Evolutionary conservation across 2,329 filamentous ascomycete species (phyloP), one percentile per base, ranked within the genome.

Genomic region (Thermomyces lanuginosus): DNA sequence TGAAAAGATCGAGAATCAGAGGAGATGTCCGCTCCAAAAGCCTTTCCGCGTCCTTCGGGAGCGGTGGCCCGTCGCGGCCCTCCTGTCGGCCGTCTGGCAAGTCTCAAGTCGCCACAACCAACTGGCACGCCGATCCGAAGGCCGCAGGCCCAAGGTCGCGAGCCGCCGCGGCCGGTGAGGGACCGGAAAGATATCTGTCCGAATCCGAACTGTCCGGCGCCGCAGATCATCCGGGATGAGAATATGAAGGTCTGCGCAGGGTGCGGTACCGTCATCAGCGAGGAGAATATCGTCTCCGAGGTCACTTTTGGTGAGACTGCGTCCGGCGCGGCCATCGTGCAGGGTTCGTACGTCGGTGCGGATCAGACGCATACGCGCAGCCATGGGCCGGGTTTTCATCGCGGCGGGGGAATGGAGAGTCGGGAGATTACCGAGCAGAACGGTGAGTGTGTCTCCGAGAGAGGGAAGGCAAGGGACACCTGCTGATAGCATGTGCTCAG

Each of bases 261-360:
- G 24, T 95, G 89, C 52, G 86, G 83, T 64, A 75, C 72, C 33
- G 72, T 92, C 38, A 70, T 86, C 30, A 76, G 79, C 40, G 78
- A 91, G 46, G 75, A 72, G 47, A 83, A 91, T 45, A 92, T 95
- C 36, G 84, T 93, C 32, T 71, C 82, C 25, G 89, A 98, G 51
- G 71, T 95, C 35, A 76, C 76, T 12, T 98, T 95, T 45, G 83
- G 83, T 37, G 86, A 98, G 58, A 77, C 72, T 15, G 72, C 80
- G 0, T 74, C 72, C 17, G 89, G 89, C 43, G 82, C 80, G 25
- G 84, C 86, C 27, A 69, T 91, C 26, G 82, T 93, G 10, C 82
- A 93, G 50, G 89, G 89, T 49, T 84, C 76, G 36, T 91, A 76
- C 46, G 72, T 98, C 34, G 76, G 73, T 28, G 79, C 82, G 32